phyloP scores from a whole-genome alignment of 305 asterid species.

The Plantago coronopus region DNA sequence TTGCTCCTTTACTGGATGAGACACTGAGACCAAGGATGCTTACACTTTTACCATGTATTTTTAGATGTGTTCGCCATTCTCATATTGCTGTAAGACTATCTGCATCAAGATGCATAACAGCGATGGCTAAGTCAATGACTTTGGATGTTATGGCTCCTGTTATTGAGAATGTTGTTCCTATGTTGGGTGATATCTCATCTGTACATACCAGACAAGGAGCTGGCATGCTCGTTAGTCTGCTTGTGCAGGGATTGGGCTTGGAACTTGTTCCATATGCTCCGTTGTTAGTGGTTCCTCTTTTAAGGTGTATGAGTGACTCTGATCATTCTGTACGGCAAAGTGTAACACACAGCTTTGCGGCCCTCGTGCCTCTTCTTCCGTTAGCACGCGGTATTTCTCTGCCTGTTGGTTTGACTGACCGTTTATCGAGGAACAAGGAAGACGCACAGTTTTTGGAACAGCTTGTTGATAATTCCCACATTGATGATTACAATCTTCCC shows the following conservation, averaged over 20 bases:
- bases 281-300: constrained; percentile 87
- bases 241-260: constrained; percentile 92
- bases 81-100: constrained; percentile 90
- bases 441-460: constrained; percentile 95
- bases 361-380: constrained; percentile 95
- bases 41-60: constrained; percentile 85
- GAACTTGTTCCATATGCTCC: constrained; percentile 97
- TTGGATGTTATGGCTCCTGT: constrained; percentile 82
- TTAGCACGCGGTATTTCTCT: constrained; percentile 82
- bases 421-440: constrained; percentile 76
- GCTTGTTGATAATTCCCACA: constrained; percentile 92
- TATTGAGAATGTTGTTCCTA: constrained; percentile 83
- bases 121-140: constrained; percentile 94
- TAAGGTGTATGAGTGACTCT: constrained; percentile 94
- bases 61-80: constrained; percentile 86
- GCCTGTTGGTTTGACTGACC: constrained; percentile 75
- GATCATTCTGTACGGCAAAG: constrained; percentile 97
- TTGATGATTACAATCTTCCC: constrained; percentile 86
- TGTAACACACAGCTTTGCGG: constrained; percentile 96
- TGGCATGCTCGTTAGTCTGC: constrained; percentile 98
- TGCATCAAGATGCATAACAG: constrained; percentile 85
- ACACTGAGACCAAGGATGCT: constrained; percentile 70
- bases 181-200: constrained; percentile 84
- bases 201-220: constrained; percentile 98
- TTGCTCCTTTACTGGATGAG: constrained; percentile 71